Evolutionary conservation across 2,329 filamentous ascomycete genomes (phyloP), one percentile per base, ranked within the genome.

Genomic region (Colletotrichum chlorophyti): DNA sequence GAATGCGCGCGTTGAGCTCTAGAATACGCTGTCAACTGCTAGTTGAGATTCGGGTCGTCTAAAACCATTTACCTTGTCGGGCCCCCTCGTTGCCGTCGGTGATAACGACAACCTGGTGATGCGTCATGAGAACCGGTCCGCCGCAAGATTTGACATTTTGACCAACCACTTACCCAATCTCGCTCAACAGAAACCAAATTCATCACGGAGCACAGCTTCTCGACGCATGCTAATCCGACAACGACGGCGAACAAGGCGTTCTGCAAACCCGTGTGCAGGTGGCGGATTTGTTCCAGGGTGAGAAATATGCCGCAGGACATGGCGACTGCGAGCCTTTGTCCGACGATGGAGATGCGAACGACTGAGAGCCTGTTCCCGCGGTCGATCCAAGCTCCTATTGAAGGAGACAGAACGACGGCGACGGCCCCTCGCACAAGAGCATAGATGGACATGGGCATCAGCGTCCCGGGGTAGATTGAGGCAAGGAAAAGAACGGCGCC

Each of bases 181-280:
- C 86, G 77, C 69, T 92, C 90, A 0, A 93, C 80, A 0, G 89
- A 78, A 1, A 92, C 83, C 0, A 84, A 77, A 67, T 91, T 92
- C 69, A 85, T 79, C 6, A 87, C 79, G 1, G 86, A 79, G 12
- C 78, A 79, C 8, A 91, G 70, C 68, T 92, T 93, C 71, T 93
- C 90, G 1, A 88, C 66, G 53, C 88, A 90, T 3, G 60, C 60
- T 6, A 62, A 27, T n/a, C n/a, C n/a, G n/a, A n/a, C n/a, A n/a
- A n/a, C n/a, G n/a, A n/a, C n/a, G n/a, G n/a, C n/a, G n/a, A n/a
- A n/a, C n/a, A n/a, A n/a, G n/a, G n/a, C n/a, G n/a, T n/a, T n/a
- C n/a, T n/a, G n/a, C n/a, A n/a, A n/a, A n/a, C n/a, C n/a, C n/a
- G n/a, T n/a, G n/a, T n/a, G n/a, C n/a, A n/a, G n/a, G n/a, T n/a